These are phyloP conservation scores for Atkinsonella texensis DNA, from an alignment of 2,329 filamentous ascomycete genomes.

Conservation along the genomic window DNA sequence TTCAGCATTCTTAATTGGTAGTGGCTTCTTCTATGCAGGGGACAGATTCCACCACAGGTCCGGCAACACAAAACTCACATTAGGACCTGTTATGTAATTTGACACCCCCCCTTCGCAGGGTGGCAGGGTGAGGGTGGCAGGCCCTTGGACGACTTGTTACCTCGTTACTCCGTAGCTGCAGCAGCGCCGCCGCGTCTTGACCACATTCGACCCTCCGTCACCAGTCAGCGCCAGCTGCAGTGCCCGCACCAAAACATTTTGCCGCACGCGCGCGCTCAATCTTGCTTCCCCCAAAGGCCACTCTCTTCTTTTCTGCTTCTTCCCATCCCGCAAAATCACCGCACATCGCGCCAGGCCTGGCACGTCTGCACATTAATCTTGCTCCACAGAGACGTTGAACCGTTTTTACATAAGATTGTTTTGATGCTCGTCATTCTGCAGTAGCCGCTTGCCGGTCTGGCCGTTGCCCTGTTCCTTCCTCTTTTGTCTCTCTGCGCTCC, in stretches of 20 bases:
- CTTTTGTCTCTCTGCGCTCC: not conserved
- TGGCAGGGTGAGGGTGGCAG: no score
- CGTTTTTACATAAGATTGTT: not conserved
- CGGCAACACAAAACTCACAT: no score
- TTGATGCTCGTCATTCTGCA: not conserved
- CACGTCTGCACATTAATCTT: slow-evolving; percentile 3
- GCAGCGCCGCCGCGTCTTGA: not conserved
- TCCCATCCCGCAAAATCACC: slow-evolving; percentile 1
- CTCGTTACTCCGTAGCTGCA: not conserved
- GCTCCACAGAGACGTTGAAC: not conserved
- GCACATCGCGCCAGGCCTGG: slow-evolving; percentile 2
- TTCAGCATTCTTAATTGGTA: no score
- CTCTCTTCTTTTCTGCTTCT: not conserved
- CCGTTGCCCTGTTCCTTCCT: not conserved
- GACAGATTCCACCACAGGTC: no score
- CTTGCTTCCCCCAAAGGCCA: not conserved
- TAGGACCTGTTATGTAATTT: no score
- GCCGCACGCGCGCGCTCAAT: not conserved
- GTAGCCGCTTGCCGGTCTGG: not conserved
- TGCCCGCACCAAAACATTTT: not conserved
- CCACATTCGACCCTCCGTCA: not conserved
- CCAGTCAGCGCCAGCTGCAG: not conserved
- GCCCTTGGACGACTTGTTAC: no score
- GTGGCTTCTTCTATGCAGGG: no score
- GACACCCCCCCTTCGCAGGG: no score